Evolutionary conservation across 2,329 filamentous ascomycete genomes (phyloP), one percentile per base, ranked within the genome.

Genomic region (Colletotrichum brevisporum): DNA sequence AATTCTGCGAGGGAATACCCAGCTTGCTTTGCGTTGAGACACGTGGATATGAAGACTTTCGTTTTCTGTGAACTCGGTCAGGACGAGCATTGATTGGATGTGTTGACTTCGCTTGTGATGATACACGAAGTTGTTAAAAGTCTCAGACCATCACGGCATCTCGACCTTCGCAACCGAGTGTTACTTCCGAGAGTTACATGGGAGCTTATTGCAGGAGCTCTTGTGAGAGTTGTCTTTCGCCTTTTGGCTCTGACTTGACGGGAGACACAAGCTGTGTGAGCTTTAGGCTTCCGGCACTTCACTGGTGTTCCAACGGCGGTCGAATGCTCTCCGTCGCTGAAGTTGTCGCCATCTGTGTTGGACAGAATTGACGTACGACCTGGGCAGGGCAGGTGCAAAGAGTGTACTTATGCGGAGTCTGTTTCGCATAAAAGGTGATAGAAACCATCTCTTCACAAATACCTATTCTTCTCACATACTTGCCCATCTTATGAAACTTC

Each of bases 161-260:
- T 41, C 27, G 6, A 51, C 60, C 62, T 67, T 69, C 61, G 62
- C 45, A 16, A 15, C 36, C 31, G 31, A 36, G 56, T 67, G 50
- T 67, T n/a, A 67, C 59, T 36, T 56, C 52, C 51, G 50, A 27
- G 16, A 8, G 51, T 67, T 62, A 67, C 55, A 47, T 48, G 52
- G 26, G 16, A 18, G 12, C n/a, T 48, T 47, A 47, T 52, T 69
- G 41, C n/a, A 43, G 50, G 45, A 27, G 31, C 18, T 39, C 31
- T 36, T 26, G 43, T 13, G 41, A 67, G 56, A 27, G 36, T 52
- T 18, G 24, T 4, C 6, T 36, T n/a, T 31, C 48, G 48, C 5
- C 13, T 15, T n/a, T 6, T 24, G 12, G n/a, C 10, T 6, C 43
- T 21, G 41, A 43, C 4, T 2, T 12, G 10, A 12, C 16, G 13